Base-by-base conservation (phyloP, 805 yeast species). In the Blastobotrys chiropterorum region DNA sequence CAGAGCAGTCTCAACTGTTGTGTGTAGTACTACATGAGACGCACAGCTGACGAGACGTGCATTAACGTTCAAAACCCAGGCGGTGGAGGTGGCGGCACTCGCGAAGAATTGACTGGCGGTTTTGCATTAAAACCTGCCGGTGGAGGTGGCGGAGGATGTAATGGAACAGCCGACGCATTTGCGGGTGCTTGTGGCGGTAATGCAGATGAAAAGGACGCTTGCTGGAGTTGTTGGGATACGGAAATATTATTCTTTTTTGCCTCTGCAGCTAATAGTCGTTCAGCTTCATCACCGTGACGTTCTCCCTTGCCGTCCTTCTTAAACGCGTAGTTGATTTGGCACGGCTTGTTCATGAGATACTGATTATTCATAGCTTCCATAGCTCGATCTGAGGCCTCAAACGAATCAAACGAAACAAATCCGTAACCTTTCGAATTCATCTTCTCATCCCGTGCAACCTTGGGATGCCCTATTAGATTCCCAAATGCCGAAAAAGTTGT, bases 261-360 rank as follows among this genome's bases (percentile, higher is more conserved):
- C 59, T 78, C 81, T 38, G 71, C 72, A 8, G 92, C 90, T 50
- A 90, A 72, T 49, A 77, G 56, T 59, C 97, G 73, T 64, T 90
- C 97, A 0, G 81, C 80, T 39, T 75, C 76, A 59, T 85, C 90
- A n/a, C 97, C 97, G 60, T 87, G 95, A 46, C 77, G 74, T 16
- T 80, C 80, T 53, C 77, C 63, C 53, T 77, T 74, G 16, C 73
- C 77, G 49, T 72, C 79, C 48, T 79, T 80, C 66, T 86, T 88
- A 61, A 74, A 81, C 0, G 96, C 94, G 63, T 89, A 90, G 31
- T 78, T 78, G 1, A 90, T 72, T 1, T 68, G 65, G 3, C 88
- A 72, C 26, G 77, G 78, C 54, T 73, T 73, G 64, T 87, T 89
- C 80, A 86, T 79, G 14, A 94, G 70, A 52, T 79, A 72, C 51